phyloP scores from a whole-genome alignment of 371 early-diverging fungal species.

The Cokeromyces recurvatus region DNA sequence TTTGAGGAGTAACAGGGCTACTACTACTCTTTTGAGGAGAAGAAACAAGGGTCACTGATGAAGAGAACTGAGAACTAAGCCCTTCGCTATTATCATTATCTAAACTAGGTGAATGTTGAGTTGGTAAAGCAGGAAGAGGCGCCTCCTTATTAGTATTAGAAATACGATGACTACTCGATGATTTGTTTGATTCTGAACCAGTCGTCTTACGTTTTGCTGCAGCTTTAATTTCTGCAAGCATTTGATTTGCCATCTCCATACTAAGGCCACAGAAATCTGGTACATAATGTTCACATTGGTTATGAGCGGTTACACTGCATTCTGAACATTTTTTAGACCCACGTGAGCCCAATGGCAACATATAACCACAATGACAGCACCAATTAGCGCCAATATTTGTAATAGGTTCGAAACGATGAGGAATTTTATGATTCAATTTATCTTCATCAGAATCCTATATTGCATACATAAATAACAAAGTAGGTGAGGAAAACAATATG shows the following conservation, averaged over 20 bases:
- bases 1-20: conserved; percentile 24
- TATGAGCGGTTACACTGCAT: conserved; percentile 82
- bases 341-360: conserved; percentile 80
- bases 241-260: conserved; percentile 77
- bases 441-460: conserved; percentile 53
- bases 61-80: conserved; percentile 16
- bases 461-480: no score
- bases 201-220: conserved; percentile 47
- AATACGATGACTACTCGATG: conserved; percentile 10
- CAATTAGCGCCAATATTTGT: conserved; percentile 81
- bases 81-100: no score
- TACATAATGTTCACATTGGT: conserved; percentile 76
- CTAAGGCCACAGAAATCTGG: conserved; percentile 94
- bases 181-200: no score
- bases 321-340: conserved; percentile 66
- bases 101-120: no score
- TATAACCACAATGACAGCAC: conserved; percentile 97
- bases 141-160: conserved; percentile 18
- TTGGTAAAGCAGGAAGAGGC: conserved; percentile 11
- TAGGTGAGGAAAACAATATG: no score
- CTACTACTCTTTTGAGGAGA: conserved; percentile 15
- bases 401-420: conserved; percentile 84
- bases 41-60: neutral
- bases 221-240: conserved; percentile 69
- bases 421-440: conserved; percentile 83